Evolutionary conservation across 2,329 filamentous ascomycete species (phyloP), one percentile per base, ranked within the genome.

Genomic region (Paecilomyces formosus): DNA sequence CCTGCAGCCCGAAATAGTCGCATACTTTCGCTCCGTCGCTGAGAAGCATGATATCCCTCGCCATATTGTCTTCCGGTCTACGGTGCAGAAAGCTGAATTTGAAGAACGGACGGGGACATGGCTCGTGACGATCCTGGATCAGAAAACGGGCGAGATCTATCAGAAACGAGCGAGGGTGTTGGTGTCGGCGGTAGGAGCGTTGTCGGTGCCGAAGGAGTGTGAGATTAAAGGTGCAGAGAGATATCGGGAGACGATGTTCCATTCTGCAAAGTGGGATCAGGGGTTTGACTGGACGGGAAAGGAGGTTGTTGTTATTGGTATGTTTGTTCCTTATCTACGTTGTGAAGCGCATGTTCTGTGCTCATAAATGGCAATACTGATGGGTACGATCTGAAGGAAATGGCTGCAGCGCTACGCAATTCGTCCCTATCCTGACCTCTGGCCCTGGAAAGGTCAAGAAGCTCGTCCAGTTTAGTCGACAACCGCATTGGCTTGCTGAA

Each of bases 211-310:
- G 1, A 64, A 62, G 39, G 61, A 63, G 12, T 70, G 66, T 55
- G 63, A 69, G 12, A 71, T 72, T 59, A 56, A 64, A n/a, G 67
- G 67, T 6, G 63, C 58, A 12, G 71, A 72, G 18, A 63, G 58
- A 0, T 78, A 72, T 57, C 57, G 67, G 55, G 76, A 75, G 1
- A 65, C 62, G 21, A 55, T 77, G 3, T 74, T 76, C 57, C 76
- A 78, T 62, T 75, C 75, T 9, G 74, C 75, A 1, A 63, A 67
- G 52, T 79, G 76, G 76, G 75, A 78, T 59, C 68, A 73, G 58
- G 62, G 55, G 5, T 72, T 78, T 56, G 68, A 76, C 24, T 74
- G 69, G 70, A 63, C 62, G 4, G 66, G 63, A 18, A 77, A 76
- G 58, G 66, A 75, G 53, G 69, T 78, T 7, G 69, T 76, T 6